Base-by-base conservation (phyloP, 176 grass and related monocot genomes). In the Hsuehochloa calcarea region DNA sequence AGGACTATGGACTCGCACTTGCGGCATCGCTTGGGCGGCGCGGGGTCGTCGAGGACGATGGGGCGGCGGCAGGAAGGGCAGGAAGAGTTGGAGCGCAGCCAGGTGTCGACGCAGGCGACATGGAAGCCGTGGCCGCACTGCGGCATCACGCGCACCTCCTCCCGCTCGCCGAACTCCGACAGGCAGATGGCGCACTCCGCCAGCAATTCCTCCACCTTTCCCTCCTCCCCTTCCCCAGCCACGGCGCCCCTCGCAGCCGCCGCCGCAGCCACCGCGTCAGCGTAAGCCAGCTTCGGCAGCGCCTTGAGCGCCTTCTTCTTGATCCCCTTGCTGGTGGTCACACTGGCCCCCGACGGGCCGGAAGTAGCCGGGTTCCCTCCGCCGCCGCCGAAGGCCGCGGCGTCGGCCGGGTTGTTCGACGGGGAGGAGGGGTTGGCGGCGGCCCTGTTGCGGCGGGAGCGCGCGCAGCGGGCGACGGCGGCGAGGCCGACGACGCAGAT, bases 71-170 rank as follows among this genome's bases (percentile, higher is more conserved):
- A 94, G 58, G 89, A 89, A 1, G 92, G 92, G 86, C 92, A 94
- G 59, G 92, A 94, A 37, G 92, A 86, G 80, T 91, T 88, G 74
- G 89, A 76, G 56, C 86, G 78, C 27, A 94, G 89, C 92, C 92
- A 94, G 62, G 83, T 89, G 89, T 94, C 92, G 43, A 94, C 87
- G 89, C 92, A 94, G 10, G 50, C 79, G 83, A 94, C 89, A 63
- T 94, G 92, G 86, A 94, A 94, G 7, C 87, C 85, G 74, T 94
- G 92, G 74, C 92, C 92, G 80, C 92, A 91, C 89, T 94, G 92
- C 82, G 92, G 92, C 89, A 94, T 83, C 56, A 91, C 90, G 80
- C 92, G 89, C 64, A 94, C 85, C 87, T 89, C 80, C 89, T 94
- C 80, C 80, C 77, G 79, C 75, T 89, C 89, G 65, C 87, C 92